Evolutionary conservation across 164 flowering plant genomes (phyloP).

Genomic region (Magnolia officinalis): DNA sequence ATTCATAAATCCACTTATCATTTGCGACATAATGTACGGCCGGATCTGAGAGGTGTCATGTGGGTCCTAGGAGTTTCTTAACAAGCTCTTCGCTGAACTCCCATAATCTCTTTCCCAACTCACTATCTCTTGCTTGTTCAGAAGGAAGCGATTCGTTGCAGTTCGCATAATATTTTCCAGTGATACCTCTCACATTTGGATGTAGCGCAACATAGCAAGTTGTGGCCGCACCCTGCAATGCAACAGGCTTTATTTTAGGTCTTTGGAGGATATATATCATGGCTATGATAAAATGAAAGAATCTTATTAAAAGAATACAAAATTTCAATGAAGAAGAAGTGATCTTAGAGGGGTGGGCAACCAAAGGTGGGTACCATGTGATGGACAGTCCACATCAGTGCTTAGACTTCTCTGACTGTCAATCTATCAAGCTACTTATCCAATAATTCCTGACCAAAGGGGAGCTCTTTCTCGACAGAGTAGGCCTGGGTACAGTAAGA

Average conservation of each 20-base stretch:
- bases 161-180: conserved; percentile 25
- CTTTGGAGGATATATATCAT: neutral
- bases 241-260: neutral
- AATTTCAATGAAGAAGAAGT: neutral
- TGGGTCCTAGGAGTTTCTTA: neutral
- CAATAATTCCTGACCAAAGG: too few relatives aligned
- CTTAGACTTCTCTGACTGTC: too few relatives aligned
- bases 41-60: neutral
- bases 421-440: too few relatives aligned
- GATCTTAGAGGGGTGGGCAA: neutral
- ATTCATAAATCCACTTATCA: too few relatives aligned
- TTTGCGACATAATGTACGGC: neutral
- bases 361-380: too few relatives aligned
- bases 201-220: conserved; percentile 33
- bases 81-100: conserved; percentile 21
- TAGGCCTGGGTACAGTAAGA: too few relatives aligned
- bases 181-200: conserved; percentile 27
- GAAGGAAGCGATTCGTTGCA: conserved; percentile 20
- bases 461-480: too few relatives aligned
- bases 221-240: conserved; percentile 32
- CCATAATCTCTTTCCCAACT: conserved; percentile 29
- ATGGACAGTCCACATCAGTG: too few relatives aligned
- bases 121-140: conserved; percentile 12
- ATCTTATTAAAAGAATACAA: neutral
- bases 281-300: neutral